These are phyloP conservation scores for Carex cristatella DNA, from an alignment of 176 grass and related monocot species.

Conservation along the genomic window DNA sequence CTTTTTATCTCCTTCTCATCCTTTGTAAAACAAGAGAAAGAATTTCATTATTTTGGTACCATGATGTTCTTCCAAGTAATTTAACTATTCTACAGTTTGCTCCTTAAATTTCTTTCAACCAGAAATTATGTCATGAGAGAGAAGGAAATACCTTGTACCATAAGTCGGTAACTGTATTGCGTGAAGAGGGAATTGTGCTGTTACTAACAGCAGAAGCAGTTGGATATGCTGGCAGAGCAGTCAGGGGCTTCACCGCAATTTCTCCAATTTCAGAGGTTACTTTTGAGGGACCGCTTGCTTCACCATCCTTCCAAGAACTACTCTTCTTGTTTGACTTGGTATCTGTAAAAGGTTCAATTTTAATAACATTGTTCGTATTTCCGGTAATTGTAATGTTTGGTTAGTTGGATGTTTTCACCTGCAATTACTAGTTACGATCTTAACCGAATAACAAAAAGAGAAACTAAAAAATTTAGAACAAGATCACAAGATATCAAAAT, in stretches of 20 bases:
- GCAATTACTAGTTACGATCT: not conserved
- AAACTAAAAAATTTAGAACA: slow-evolving; percentile 2
- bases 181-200: slow-evolving; percentile 36
- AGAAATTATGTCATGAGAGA: not conserved
- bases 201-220: slow-evolving; percentile 29
- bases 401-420: not conserved
- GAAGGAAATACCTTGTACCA: slow-evolving; percentile 38
- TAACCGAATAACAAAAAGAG: slow-evolving; percentile 11
- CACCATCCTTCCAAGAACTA: slow-evolving; percentile 22
- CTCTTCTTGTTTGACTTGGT: slow-evolving; percentile 12
- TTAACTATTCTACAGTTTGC: not conserved
- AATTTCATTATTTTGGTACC: not conserved
- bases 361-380: not conserved
- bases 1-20: slow-evolving; percentile 61
- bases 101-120: not conserved
- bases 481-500: not conserved
- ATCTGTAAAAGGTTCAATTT: slow-evolving; percentile 22
- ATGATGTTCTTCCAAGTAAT: not conserved
- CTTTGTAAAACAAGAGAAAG: slow-evolving; percentile 29
- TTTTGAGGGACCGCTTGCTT: slow-evolving; percentile 46
- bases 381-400: not conserved
- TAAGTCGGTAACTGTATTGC: slow-evolving; percentile 38
- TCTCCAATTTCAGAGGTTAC: slow-evolving; percentile 21
- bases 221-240: slow-evolving; percentile 27
- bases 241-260: slow-evolving; percentile 32